Evolutionary conservation across 139 green algal species (phyloP), one percentile per base, ranked within the genome.

Genomic region (Penium margaritaceum): DNA sequence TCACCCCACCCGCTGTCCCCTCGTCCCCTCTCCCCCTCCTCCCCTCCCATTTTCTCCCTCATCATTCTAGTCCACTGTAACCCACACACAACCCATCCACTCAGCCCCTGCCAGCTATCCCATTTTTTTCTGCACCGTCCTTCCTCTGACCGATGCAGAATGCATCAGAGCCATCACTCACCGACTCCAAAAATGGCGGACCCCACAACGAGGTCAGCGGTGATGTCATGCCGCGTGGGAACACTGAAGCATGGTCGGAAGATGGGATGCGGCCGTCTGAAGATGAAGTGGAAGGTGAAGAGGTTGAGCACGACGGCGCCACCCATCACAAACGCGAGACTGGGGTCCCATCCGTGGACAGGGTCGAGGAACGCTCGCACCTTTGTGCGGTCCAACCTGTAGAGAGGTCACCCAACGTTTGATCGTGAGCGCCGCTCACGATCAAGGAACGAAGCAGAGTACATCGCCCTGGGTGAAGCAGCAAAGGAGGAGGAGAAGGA

Each of bases 171-270:
- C n/a, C 89, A 88, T 88, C 88, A 92, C 29, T 55, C 21, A 58
- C 90, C 90, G 0, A 78, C 78, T 7, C 90, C 90, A 70, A 95
- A 95, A 7, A 95, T 34, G 14, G 84, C 36, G 0, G 70, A 85
- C 3, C 90, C 90, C 0, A 73, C 30, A 1, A 95, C 43, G 55
- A 95, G 80, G 41, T 86, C 67, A 1, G 41, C 2, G 62, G 91
- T 86, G 29, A 95, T 79, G 7, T 27, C 12, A 7, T 76, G 84
- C 1, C 58, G 12, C 5, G 30, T 19, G 12, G 58, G 58, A 32
- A 78, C 58, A 19, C 1, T 32, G 29, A 62, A 43, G 0, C 57
- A 72, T 30, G 38, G 1, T 1, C 21, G 21, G 15, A 74, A 37
- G 19, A 47, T 47, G 46, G 2, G 34, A 21, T 14, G 32, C 17